These are phyloP conservation scores for Collybia nuda DNA, from an alignment of 768 basidiomycete genomes.

Conservation along the genomic window DNA sequence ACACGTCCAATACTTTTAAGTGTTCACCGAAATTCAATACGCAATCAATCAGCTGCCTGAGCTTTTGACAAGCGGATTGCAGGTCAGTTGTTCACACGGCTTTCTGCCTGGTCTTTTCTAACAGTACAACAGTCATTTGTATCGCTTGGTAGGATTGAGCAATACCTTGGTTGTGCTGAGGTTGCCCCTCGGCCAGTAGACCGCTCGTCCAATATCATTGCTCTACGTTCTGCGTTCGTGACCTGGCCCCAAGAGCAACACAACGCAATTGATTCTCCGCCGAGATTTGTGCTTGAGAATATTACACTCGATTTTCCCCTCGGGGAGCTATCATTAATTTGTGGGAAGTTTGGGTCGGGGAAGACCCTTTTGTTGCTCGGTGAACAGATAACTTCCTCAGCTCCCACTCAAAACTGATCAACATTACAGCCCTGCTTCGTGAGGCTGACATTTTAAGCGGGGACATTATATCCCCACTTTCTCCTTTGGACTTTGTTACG, in stretches of 20 bases:
- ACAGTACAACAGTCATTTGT: slow-evolving; percentile 58
- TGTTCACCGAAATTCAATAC: slow-evolving; percentile 87
- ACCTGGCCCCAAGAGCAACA: slow-evolving; percentile 87
- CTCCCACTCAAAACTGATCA: slow-evolving; percentile 6
- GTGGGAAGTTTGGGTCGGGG: slow-evolving; percentile 87
- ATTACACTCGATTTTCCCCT: slow-evolving; percentile 75
- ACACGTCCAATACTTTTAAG: slow-evolving; percentile 26
- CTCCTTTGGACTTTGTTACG: slow-evolving; percentile 77
- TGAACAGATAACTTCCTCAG: slow-evolving; percentile 15
- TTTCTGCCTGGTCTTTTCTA: not conserved
- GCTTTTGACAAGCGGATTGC: slow-evolving; percentile 87
- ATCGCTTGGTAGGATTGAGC: slow-evolving; percentile 87
- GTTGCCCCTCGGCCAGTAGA: slow-evolving; percentile 57
- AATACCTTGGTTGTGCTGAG: slow-evolving; percentile 78
- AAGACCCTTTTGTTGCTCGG: slow-evolving; percentile 81
- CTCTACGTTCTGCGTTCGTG: slow-evolving; percentile 81
- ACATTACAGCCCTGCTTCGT: slow-evolving; percentile 66
- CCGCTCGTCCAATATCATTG: slow-evolving; percentile 57
- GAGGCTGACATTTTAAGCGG: slow-evolving; percentile 86
- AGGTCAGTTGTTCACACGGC: slow-evolving; percentile 37
- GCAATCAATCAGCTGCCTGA: slow-evolving; percentile 88
- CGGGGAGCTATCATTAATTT: slow-evolving; percentile 82
- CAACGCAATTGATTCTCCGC: slow-evolving; percentile 47
- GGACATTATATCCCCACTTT: slow-evolving; percentile 79
- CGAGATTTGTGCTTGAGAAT: slow-evolving; percentile 79